phyloP scores from a whole-genome alignment of 2,329 filamentous ascomycete species.

The Venturiaceae sp. region DNA sequence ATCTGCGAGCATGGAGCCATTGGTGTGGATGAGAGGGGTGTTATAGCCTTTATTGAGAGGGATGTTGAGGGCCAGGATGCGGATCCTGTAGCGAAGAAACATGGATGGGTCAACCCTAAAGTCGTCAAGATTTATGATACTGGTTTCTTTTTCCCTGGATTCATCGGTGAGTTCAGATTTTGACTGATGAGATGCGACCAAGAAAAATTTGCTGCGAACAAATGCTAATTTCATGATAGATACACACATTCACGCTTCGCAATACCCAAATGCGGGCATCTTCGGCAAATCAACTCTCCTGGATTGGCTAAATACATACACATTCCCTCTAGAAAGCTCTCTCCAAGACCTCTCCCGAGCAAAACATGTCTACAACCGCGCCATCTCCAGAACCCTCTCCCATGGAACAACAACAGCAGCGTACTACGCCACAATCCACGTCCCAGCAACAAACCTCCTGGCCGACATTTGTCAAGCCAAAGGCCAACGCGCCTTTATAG shows the following conservation, averaged over 20 bases:
- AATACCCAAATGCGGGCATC: conserved; percentile 89
- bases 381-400: conserved; percentile 69
- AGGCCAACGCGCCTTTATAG: conserved; percentile 85
- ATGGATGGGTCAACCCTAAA: conserved; percentile 32
- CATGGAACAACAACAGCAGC: conserved; percentile 88
- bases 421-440: conserved; percentile 90
- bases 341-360: conserved; percentile 56
- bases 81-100: conserved; percentile 15
- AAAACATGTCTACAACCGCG: conserved; percentile 62
- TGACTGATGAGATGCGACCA: not conserved
- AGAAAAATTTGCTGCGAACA: not conserved
- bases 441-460: conserved; percentile 81
- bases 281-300: conserved; percentile 90
- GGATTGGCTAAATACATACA: conserved; percentile 90
- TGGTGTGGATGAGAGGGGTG: conserved; percentile 42
- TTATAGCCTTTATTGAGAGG: conserved; percentile 38
- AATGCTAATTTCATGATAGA: conserved; percentile 42
- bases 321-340: conserved; percentile 82
- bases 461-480: conserved; percentile 68
- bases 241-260: conserved; percentile 89
- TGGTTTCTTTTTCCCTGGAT: conserved; percentile 77
- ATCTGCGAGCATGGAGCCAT: conserved; percentile 36
- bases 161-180: conserved; percentile 50
- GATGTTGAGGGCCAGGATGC: conserved; percentile 16
- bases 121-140: conserved; percentile 31